phyloP scores from a whole-genome alignment of 352 stramenopile species.

The Phytophthora capsici region DNA sequence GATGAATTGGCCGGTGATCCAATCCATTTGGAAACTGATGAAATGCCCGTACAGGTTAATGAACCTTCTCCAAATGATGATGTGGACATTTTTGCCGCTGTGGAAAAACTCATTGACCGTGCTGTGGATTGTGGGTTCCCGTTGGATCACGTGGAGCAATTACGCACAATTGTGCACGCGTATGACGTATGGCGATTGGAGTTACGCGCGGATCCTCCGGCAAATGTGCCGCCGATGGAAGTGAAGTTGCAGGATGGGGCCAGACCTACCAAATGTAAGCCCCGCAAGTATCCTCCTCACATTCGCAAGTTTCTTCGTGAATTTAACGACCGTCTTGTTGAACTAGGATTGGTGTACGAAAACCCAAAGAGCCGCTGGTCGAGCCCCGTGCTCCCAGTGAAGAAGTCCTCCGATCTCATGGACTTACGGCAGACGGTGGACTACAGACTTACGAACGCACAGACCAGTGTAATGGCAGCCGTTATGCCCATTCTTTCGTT shows the following conservation, averaged over 20 bases:
- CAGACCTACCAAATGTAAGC: too few species aligned
- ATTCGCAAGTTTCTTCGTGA: not conserved
- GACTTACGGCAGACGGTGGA: slow-evolving; percentile 3
- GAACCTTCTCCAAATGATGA: not conserved
- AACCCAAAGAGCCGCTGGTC: not conserved
- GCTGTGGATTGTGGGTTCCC: not conserved
- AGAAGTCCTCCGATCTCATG: slow-evolving; percentile 3
- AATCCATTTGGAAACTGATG: not conserved
- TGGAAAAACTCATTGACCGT: not conserved
- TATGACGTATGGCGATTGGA: too few species aligned
- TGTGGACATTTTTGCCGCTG: not conserved
- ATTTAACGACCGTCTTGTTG: not conserved
- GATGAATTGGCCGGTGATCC: not conserved
- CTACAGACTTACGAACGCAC: not conserved
- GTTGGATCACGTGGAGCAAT: not conserved
- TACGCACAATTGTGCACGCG: too few species aligned
- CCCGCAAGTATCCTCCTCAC: too few species aligned
- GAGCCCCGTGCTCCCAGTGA: slow-evolving; percentile 13
- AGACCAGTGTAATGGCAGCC: slow-evolving; percentile 11
- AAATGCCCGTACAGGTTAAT: not conserved
- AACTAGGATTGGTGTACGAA: not conserved
- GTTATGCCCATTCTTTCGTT: slow-evolving; percentile 19
- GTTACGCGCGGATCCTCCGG: too few species aligned
- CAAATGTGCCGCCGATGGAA: not conserved
- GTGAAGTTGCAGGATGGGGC: too few species aligned